Conservation (phyloP, 2,329 filamentous ascomycete genomes). For the Fusarium duplospermum region DNA sequence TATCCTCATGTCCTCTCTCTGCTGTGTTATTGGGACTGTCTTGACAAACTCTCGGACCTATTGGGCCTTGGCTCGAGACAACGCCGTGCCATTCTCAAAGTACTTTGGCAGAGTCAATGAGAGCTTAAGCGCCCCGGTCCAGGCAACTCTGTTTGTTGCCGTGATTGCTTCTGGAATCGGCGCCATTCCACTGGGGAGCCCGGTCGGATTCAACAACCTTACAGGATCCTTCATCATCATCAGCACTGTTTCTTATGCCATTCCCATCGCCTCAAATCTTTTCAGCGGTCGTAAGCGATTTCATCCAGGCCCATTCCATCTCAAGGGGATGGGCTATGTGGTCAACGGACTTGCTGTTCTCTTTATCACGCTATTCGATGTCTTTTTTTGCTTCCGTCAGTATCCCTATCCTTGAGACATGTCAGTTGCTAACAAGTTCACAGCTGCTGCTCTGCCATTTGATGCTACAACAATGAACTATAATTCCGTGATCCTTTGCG, state of each 20-base stretch:
- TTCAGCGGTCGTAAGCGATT: conserved; percentile 30
- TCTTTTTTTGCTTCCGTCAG: conserved; percentile 45
- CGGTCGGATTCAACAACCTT: conserved; percentile 42
- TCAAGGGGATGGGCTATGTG: conserved; percentile 10
- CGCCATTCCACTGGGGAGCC: conserved; percentile 40
- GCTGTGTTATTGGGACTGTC: conserved; percentile 38
- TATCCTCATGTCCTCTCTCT: conserved; percentile 40
- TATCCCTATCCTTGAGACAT: not conserved
- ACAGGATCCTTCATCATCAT: conserved; percentile 45
- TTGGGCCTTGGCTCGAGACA: conserved; percentile 41
- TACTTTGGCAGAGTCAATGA: conserved; percentile 34
- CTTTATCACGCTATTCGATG: conserved; percentile 36
- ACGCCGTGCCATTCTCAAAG: conserved; percentile 37
- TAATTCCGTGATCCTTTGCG: conserved; percentile 39
- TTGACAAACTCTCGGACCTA: conserved; percentile 42
- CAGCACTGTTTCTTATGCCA: conserved; percentile 42
- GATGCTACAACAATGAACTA: conserved; percentile 42
- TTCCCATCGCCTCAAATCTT: conserved; percentile 36
- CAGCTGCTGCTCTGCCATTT: conserved; percentile 38
- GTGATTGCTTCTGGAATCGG: conserved; percentile 40
- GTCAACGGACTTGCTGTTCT: conserved; percentile 34
- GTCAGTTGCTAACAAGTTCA: not conserved
- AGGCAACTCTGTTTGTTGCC: conserved; percentile 40
- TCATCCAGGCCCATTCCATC: conserved; percentile 27
- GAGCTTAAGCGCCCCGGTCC: conserved; percentile 33